Base-by-base conservation (phyloP, 257 asterid species). In the Petunia secreta region DNA sequence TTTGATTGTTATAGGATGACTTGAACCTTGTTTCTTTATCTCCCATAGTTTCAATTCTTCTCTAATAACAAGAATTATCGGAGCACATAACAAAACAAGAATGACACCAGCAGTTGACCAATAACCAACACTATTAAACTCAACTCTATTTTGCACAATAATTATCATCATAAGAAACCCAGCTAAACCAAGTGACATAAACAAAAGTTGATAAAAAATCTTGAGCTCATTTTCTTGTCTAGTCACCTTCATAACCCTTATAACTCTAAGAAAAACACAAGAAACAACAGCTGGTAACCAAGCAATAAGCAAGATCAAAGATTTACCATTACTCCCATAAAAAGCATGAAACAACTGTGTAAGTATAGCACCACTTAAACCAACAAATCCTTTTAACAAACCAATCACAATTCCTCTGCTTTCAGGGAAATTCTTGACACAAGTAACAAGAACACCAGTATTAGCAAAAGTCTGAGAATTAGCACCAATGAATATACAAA, bases 281-380 rank as follows among this genome's bases (percentile, higher is more conserved):
- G 91, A 87, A 40, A 91, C 89, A n/a, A 88, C 90, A 1, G 96
- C 89, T 3, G 96, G 96, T 37, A 91, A 80, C 94, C 94, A 90
- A 0, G 84, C 90, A 63, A 91, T 86, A 34, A 91, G 89, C 4
- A 91, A 68, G 15, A 91, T 86, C 11, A 90, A 80, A 37, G 90
- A 83, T 67, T 83, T 86, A 0, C 89, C 65, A n/a, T 90, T 43
- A 6, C 75, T 65, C 2, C 93, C 91, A 68, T 90, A 90, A 40
- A 90, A 78, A 10, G 89, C 95, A 77, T 69, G 91, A 48, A 80
- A 90, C 0, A 90, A 60, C 73, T 92, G 97, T 2, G 97, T 87
- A 57, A 91, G 82, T 2, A 91, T 90, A 0, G 97, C 94, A 3
- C 94, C 97, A 68, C 97, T 90, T 37, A 91, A 77, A 1, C 94